Evolutionary conservation across 306 rosid species (phyloP).

Genomic region (Cicer cuneatum): DNA sequence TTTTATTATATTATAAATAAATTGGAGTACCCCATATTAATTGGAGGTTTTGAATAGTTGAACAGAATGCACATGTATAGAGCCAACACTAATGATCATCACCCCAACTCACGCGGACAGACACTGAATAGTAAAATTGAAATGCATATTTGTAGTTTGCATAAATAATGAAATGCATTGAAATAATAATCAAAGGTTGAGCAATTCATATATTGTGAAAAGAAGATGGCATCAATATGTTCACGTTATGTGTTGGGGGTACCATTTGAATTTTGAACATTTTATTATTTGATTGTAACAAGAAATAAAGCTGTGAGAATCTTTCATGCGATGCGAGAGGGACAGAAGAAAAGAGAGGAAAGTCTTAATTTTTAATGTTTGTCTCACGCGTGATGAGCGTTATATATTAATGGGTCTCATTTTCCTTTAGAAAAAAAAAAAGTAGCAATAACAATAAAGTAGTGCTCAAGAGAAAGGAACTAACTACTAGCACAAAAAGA

Average conservation of each 20-base stretch:
- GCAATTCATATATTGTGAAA: background rate
- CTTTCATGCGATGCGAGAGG: slow-evolving; percentile 46
- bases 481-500: too few species aligned
- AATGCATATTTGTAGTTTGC: too few species aligned
- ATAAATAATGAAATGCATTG: background rate
- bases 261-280: background rate
- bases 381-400: slow-evolving; percentile 61
- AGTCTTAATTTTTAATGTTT: slow-evolving; percentile 48
- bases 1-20: too few species aligned
- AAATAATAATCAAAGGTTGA: background rate
- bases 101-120: background rate
- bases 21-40: too few species aligned
- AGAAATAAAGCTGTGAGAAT: slow-evolving; percentile 54
- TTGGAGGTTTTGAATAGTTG: too few species aligned
- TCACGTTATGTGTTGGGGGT: slow-evolving; percentile 37
- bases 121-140: background rate
- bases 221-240: slow-evolving; percentile 38
- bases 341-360: slow-evolving; percentile 37
- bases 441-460: background rate
- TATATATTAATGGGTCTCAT: slow-evolving; percentile 54
- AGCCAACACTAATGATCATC: background rate
- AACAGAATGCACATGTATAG: too few species aligned
- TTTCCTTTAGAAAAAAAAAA: slow-evolving; percentile 20
- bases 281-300: slow-evolving; percentile 49
- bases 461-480: too few species aligned